phyloP scores from a whole-genome alignment of 2,329 filamentous ascomycete species.

The Didymella exigua region DNA sequence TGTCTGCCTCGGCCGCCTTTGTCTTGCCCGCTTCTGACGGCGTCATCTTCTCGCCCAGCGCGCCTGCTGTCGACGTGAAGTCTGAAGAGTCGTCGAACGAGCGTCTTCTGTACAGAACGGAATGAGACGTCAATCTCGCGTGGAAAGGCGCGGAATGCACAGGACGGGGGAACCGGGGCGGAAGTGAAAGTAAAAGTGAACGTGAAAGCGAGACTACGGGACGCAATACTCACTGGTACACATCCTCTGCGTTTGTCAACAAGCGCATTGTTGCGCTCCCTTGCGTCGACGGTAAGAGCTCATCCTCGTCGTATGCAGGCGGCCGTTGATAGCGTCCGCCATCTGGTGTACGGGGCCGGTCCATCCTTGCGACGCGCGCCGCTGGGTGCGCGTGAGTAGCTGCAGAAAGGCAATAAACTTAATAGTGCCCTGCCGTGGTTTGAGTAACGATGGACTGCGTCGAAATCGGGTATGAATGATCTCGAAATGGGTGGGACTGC shows the following conservation, averaged over 20 bases:
- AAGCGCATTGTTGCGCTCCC: slow-evolving; percentile 57
- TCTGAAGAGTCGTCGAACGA: slow-evolving; percentile 40
- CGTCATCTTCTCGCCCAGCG: slow-evolving; percentile 36
- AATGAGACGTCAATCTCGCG: slow-evolving; percentile 23
- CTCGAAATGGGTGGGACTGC: slow-evolving; percentile 21
- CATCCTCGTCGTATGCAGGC: slow-evolving; percentile 54
- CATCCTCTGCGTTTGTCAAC: slow-evolving; percentile 54
- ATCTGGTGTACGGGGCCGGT: slow-evolving; percentile 42
- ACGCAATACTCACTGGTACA: slow-evolving; percentile 48
- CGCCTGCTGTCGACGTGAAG: slow-evolving; percentile 41
- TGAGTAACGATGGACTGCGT: slow-evolving; percentile 16
- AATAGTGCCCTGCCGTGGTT: slow-evolving; percentile 2
- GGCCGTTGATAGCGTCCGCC: slow-evolving; percentile 49
- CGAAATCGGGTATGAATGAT: slow-evolving; percentile 26
- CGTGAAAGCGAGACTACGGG: slow-evolving; percentile 9
- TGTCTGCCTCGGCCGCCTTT: slow-evolving; percentile 45
- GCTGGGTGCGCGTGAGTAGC: slow-evolving; percentile 11
- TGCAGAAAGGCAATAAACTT: slow-evolving; percentile 1
- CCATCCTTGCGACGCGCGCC: slow-evolving; percentile 35
- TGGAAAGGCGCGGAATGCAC: slow-evolving; percentile 25
- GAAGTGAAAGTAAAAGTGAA: slow-evolving; percentile 19
- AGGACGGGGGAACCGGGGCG: slow-evolving; percentile 8
- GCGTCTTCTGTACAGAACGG: slow-evolving; percentile 32
- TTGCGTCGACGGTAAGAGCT: slow-evolving; percentile 41
- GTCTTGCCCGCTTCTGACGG: slow-evolving; percentile 39